A percentile compares a stretch with the other conserved stretches of the same genome.
phyloP scores from a whole-genome alignment of 1,139 yeast genomes.

The Oligophagozyma castellii region DNA sequence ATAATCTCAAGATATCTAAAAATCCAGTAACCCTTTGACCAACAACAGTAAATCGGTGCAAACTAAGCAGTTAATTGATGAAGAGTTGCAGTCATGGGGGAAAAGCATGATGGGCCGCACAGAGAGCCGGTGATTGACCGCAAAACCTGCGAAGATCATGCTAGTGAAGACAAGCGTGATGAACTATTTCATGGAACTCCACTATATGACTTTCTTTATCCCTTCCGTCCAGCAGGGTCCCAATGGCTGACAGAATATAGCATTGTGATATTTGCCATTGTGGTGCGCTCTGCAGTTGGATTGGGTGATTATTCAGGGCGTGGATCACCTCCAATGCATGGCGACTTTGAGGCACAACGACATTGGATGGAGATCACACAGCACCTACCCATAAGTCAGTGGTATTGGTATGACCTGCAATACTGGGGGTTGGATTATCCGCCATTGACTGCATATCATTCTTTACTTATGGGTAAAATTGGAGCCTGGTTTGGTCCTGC shows the following conservation, averaged over 20 bases:
- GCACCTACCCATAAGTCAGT: slow-evolving; percentile 53
- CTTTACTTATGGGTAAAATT: slow-evolving; percentile 62
- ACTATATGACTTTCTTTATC: slow-evolving; percentile 42
- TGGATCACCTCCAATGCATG: slow-evolving; percentile 61
- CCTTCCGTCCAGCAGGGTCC: slow-evolving; percentile 57
- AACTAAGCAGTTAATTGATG: too few species aligned
- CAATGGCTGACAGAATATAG: slow-evolving; percentile 86
- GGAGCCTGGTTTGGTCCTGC: slow-evolving; percentile 47
- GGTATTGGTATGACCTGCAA: slow-evolving; percentile 82
- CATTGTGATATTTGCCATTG: slow-evolving; percentile 57
- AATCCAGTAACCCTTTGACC: too few species aligned
- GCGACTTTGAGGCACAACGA: slow-evolving; percentile 96
- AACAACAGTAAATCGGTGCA: too few species aligned
- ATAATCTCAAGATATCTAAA: too few species aligned
- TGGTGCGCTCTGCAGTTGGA: slow-evolving; percentile 76
- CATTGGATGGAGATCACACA: slow-evolving; percentile 94
- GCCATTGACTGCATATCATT: slow-evolving; percentile 89
- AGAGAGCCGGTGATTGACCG: not conserved
- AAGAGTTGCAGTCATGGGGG: too few species aligned
- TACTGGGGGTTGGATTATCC: slow-evolving; percentile 99
- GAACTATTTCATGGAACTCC: slow-evolving; percentile 36
- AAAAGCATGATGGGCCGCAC: too few species aligned
- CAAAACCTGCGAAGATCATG: not conserved
- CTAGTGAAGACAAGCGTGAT: slow-evolving; percentile 3
- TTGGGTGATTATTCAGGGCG: slow-evolving; percentile 77